Evolutionary conservation across 805 yeast species (phyloP), one percentile per base, ranked within the genome.

Genomic region (Ascoidea rubescens): DNA sequence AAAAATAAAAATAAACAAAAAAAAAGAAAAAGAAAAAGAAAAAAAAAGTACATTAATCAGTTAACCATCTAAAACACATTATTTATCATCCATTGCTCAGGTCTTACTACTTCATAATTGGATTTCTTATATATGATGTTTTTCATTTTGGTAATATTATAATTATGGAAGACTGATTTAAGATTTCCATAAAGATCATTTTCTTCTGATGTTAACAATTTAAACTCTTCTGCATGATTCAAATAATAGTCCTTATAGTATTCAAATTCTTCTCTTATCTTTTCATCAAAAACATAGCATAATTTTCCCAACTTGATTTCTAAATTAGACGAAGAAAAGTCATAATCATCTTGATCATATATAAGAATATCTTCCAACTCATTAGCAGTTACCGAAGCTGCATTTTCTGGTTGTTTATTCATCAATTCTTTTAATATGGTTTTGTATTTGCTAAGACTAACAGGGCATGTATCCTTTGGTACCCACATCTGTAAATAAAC

Each of bases 401-500:
- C 28, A 21, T 21, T 21, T 21, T 21, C 28, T 21, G 28, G 28
- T 3, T 21, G 28, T 21, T 21, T 21, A 21, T 21, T 21, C 28
- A 21, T 21, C 28, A 21, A 21, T 14, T 14, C 43, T 37, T 37
- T 37, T 37, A 37, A 37, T 37, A 37, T 10, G 14, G 8, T 14
- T 8, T 14, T 37, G 14, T 37, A 37, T 37, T 37, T 14, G 8
- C 14, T 10, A 10, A 37, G 14, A 8, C 14, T 37, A 8, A 37
- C 43, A 10, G 43, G 43, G 59, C 78, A 74, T 6, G 69, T 57
- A 30, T 62, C 59, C 56, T 73, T 71, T 4, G 74, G 69, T 4
- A 75, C 76, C 79, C 79, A 75, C 43, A 74, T 56, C 28, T 65
- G 63, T 50, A 74, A 64, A 53, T 73, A 75, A n/a, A 57, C 51